Base-by-base conservation (phyloP, 805 yeast genomes). In the Saturnispora zaruensis region DNA sequence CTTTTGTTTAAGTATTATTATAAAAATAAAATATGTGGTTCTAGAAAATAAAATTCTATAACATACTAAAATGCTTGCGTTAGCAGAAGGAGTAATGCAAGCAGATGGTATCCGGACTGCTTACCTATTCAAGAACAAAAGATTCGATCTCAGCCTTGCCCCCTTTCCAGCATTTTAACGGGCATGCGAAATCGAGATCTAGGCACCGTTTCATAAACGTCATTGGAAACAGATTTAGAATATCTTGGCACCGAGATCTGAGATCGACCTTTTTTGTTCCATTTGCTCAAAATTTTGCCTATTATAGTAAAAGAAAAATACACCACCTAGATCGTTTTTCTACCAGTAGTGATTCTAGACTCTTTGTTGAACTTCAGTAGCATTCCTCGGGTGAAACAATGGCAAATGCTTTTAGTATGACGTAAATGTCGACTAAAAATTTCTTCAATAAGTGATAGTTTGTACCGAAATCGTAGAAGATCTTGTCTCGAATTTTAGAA, bases 381-480 rank as follows among this genome's bases (percentile, higher is more conserved):
- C 13, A 16, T 3, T 36, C 40, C 16, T 20, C 11, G 9, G 23
- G 40, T 2, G 40, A 36, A 8, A 38, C n/a, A 9, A 46, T 46
- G 21, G 28, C 42, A 16, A 25, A 33, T 13, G 50, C 3, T 42
- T 41, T 41, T 23, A 42, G n/a, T 5, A 34, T 42, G 8, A 42
- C 50, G 43, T 48, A 48, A 4, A 48, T 41, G 13, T 48, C 36
- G 16, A 48, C 36, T 23, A 48, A 21, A 28, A 42, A 41, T 20
- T 32, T 48, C 18, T 34, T 34, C 37, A 48, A 42, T 24, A 48
- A 42, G n/a, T 25, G 18, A 28, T 41, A 9, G 28, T 48, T 48
- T 5, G 14, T 20, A 2, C 18, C 5, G 21, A 32, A 48, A 20
- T 42, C 42, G 7, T 9, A 13, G 4, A 16, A 13, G 21, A 16